These are phyloP conservation scores for Albophoma yamanashiensis DNA, from an alignment of 2,329 filamentous ascomycete genomes.

Conservation along the genomic window DNA sequence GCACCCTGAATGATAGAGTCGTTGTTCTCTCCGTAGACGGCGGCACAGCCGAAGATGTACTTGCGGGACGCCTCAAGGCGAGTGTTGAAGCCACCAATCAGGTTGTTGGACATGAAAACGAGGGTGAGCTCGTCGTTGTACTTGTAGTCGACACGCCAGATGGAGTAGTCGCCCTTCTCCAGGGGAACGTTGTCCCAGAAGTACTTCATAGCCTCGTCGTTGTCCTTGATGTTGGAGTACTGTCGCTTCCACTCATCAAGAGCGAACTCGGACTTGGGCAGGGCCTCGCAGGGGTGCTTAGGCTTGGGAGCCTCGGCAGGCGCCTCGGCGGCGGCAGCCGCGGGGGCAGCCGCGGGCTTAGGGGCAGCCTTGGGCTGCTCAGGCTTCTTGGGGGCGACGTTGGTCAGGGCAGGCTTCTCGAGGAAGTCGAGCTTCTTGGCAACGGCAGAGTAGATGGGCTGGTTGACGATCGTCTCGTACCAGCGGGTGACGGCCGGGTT, in stretches of 20 bases:
- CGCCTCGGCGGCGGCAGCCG: conserved; percentile 19
- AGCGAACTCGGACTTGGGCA: conserved; percentile 68
- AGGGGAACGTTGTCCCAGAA: conserved; percentile 97
- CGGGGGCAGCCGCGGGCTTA: conserved; percentile 40
- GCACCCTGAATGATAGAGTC: conserved; percentile 86
- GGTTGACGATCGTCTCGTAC: conserved; percentile 90
- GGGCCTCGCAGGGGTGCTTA: conserved; percentile 89
- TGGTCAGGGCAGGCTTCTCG: conserved; percentile 67
- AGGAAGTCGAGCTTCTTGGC: conserved; percentile 66
- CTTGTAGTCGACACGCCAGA: conserved; percentile 95
- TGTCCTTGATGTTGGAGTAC: conserved; percentile 91
- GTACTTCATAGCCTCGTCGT: conserved; percentile 73
- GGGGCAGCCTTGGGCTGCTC: conserved; percentile 56
- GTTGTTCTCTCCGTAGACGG: conserved; percentile 83
- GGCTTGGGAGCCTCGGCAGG: conserved; percentile 63
- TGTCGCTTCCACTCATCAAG: conserved; percentile 98
- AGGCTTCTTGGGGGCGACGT: conserved; percentile 67
- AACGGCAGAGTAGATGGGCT: conserved; percentile 80
- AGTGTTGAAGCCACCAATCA: conserved; percentile 95
- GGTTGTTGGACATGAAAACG: conserved; percentile 98
- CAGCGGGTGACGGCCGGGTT: conserved; percentile 85
- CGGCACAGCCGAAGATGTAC: conserved; percentile 86
- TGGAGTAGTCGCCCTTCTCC: conserved; percentile 76
- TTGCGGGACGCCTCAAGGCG: conserved; percentile 97
- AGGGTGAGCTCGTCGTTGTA: conserved; percentile 97